Conservation (phyloP, 2,329 filamentous ascomycete genomes). For the Talaromyces atroroseus region DNA sequence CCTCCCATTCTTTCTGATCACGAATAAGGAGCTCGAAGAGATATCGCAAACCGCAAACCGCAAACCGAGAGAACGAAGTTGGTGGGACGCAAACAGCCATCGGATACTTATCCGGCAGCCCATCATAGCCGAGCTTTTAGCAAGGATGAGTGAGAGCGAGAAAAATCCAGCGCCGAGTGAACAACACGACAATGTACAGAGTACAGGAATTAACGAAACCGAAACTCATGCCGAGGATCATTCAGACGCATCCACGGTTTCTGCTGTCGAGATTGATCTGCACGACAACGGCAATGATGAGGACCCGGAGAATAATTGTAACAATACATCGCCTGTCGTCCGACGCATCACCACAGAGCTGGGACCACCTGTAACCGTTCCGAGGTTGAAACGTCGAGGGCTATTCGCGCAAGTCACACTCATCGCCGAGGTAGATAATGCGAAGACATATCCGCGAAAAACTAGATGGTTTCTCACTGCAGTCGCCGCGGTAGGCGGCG, state of each 20-base stretch:
- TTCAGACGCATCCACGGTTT: conserved; percentile 9
- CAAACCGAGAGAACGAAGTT: background rate
- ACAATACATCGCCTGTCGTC: conserved; percentile 9
- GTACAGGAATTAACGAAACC: background rate
- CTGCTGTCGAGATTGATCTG: background rate
- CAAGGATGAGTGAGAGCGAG: conserved; percentile 1
- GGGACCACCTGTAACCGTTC: conserved; percentile 43
- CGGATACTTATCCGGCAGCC: conserved; percentile 6
- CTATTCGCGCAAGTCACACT: conserved; percentile 65
- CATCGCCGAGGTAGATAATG: conserved; percentile 71
- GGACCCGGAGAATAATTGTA: conserved; percentile 5
- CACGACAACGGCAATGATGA: conserved; percentile 18
- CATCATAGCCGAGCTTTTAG: background rate
- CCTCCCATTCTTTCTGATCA: background rate
- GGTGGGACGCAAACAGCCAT: background rate
- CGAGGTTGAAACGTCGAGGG: conserved; percentile 58
- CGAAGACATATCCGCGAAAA: conserved; percentile 64
- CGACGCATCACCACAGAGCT: conserved; percentile 20
- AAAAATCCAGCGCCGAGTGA: background rate
- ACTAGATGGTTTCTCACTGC: conserved; percentile 83
- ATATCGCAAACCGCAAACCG: background rate
- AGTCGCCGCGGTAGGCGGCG: conserved; percentile 69
- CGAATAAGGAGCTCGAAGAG: background rate
- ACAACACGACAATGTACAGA: background rate
- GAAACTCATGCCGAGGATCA: background rate